Conservation (phyloP, 2,329 filamentous ascomycete genomes). For the Claviceps sp. region DNA sequence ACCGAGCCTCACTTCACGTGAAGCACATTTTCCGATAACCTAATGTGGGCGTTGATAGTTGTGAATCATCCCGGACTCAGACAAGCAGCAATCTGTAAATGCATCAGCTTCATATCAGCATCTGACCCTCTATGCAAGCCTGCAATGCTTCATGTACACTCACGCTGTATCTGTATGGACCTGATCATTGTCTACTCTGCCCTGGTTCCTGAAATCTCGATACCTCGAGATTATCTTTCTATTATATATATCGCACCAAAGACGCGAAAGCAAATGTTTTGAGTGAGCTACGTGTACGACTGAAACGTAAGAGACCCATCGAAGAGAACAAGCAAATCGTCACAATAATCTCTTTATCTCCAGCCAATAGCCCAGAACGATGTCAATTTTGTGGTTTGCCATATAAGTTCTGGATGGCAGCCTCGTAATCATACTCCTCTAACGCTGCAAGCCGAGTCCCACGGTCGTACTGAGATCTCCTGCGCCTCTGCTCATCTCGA, state of each 20-base stretch:
- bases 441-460: slow-evolving; percentile 60
- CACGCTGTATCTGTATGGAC: neutral
- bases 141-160: neutral
- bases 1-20: neutral
- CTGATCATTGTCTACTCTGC: neutral
- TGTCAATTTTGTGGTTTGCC: slow-evolving; percentile 6
- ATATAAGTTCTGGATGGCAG: slow-evolving; percentile 26
- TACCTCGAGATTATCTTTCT: neutral
- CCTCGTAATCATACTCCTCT: slow-evolving; percentile 46
- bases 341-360: neutral
- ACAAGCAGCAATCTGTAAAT: neutral
- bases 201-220: neutral
- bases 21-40: slow-evolving; percentile 2
- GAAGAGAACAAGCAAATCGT: neutral
- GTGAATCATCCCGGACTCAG: neutral
- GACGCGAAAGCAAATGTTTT: neutral
- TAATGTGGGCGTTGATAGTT: neutral
- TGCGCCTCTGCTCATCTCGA: slow-evolving; percentile 61
- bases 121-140: neutral
- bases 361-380: neutral
- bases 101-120: neutral
- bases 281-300: neutral
- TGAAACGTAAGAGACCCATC: neutral
- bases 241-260: neutral
- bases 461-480: slow-evolving; percentile 67